Evolutionary conservation across 2,329 filamentous ascomycete species (phyloP).

Genomic region (Penicillium sp.): DNA sequence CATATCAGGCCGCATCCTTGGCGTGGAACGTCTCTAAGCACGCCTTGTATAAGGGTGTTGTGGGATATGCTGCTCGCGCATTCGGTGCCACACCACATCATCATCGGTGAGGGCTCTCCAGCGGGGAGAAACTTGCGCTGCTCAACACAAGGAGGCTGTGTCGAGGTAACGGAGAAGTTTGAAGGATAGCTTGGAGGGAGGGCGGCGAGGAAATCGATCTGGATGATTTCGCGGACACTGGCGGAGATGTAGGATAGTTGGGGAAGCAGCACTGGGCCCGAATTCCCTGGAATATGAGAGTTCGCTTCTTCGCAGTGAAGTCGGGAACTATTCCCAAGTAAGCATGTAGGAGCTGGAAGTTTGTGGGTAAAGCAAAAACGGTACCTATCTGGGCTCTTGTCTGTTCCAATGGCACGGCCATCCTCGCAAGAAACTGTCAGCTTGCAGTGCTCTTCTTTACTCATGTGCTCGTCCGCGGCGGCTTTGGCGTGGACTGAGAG

Average conservation of each 20-base stretch:
- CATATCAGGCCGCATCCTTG: no score
- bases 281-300: slow-evolving; percentile 94
- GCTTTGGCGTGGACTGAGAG: no score
- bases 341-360: no score
- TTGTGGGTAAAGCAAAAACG: no score
- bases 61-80: slow-evolving; percentile 98
- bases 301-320: slow-evolving; percentile 89
- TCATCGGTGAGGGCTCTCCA: slow-evolving; percentile 94
- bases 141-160: slow-evolving; percentile 90
- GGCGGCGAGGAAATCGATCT: slow-evolving; percentile 92
- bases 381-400: no score
- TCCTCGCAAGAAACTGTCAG: no score
- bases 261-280: slow-evolving; percentile 96
- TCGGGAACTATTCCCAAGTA: no score
- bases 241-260: slow-evolving; percentile 91
- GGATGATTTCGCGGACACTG: slow-evolving; percentile 88
- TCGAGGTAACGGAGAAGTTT: slow-evolving; percentile 92
- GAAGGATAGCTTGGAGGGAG: slow-evolving; percentile 86
- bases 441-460: no score
- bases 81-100: slow-evolving; percentile 95
- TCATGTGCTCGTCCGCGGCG: no score
- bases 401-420: no score
- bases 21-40: no score
- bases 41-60: no score
- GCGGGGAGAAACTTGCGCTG: slow-evolving; percentile 83